phyloP scores from a whole-genome alignment of 768 basidiomycete genomes.

The Suillus tomentosus region DNA sequence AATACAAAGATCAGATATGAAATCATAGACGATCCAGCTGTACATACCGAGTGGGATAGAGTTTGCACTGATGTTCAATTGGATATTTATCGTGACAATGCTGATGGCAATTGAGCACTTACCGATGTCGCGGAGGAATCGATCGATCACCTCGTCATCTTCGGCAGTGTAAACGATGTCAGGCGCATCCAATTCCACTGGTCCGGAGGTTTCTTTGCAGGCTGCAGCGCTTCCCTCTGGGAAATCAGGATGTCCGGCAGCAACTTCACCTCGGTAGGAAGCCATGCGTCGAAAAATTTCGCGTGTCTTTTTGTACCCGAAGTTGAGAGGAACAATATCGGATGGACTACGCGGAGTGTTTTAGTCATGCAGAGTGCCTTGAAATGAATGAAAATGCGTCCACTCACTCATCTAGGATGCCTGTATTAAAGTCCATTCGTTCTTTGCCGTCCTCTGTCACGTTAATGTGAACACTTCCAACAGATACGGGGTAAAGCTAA shows the following conservation, averaged over 20 bases:
- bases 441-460: conserved; percentile 43
- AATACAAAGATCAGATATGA: background rate
- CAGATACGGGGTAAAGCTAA: conserved; percentile 47
- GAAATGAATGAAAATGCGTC: background rate
- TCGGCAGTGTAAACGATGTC: conserved; percentile 35
- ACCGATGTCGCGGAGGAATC: conserved; percentile 26
- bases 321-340: conserved; percentile 28
- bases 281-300: conserved; percentile 43
- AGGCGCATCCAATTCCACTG: conserved; percentile 28
- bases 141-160: conserved; percentile 38
- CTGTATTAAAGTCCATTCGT: conserved; percentile 45
- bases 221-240: conserved; percentile 29
- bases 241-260: conserved; percentile 25
- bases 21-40: background rate
- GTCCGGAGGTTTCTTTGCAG: conserved; percentile 19
- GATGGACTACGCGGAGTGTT: conserved; percentile 18
- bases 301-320: conserved; percentile 30
- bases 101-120: background rate
- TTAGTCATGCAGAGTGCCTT: background rate
- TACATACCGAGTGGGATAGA: conserved; percentile 35
- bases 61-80: conserved; percentile 25
- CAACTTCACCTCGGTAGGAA: conserved; percentile 39
- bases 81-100: background rate
- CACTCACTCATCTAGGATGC: conserved; percentile 46
- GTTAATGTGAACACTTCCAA: conserved; percentile 49